A percentile compares a stretch with the other conserved stretches of the same genome.
Evolutionary conservation across 805 yeast genomes (phyloP).

Genomic region (Komagataella pastoris): DNA sequence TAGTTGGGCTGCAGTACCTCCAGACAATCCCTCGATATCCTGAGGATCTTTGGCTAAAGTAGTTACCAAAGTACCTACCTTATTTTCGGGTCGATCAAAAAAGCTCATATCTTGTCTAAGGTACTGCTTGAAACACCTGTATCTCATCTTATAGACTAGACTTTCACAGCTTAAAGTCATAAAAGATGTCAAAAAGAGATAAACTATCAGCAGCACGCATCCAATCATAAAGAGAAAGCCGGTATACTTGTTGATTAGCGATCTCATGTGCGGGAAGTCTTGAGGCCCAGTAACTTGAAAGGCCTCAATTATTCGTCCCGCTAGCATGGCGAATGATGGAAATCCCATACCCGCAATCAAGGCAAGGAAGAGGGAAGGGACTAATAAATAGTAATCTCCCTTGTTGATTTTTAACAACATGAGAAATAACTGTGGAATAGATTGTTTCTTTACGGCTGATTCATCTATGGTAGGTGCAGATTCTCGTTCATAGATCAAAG

Average conservation of each 20-base stretch:
- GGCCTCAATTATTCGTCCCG: neutral
- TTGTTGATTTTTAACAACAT: neutral
- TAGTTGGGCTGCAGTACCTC: neutral
- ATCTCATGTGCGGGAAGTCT: neutral
- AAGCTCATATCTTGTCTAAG: neutral
- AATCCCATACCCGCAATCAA: neutral
- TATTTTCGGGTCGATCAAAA: neutral
- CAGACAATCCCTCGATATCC: neutral
- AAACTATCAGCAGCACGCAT: neutral
- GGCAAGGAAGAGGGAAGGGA: neutral
- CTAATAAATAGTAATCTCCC: neutral
- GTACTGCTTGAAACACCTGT: neutral
- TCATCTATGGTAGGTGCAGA: neutral
- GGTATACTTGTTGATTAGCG: neutral
- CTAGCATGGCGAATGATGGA: neutral
- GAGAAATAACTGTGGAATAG: neutral
- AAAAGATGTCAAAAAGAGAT: neutral
- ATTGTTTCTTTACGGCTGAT: neutral
- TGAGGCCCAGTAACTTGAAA: neutral
- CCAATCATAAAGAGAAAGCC: neutral
- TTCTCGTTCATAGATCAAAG: neutral
- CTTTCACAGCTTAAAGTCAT: neutral
- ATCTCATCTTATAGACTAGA: neutral
- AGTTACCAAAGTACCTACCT: neutral
- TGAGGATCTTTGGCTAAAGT: neutral